Evolutionary conservation across 441 rosid genomes (phyloP).

Genomic region (Eutrema salsugineum): DNA sequence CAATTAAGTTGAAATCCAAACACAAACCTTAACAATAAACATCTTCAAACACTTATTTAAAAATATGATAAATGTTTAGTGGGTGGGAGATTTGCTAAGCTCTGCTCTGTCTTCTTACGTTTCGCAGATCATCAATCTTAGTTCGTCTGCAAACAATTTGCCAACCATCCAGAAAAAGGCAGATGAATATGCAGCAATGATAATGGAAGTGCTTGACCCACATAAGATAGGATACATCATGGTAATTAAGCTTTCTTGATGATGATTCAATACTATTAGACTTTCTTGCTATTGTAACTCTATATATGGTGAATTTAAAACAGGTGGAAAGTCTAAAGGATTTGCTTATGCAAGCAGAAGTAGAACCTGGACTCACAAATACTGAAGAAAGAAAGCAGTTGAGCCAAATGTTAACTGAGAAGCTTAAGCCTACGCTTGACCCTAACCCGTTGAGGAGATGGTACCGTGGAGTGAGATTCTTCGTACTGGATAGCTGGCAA

Average conservation of each 20-base stretch:
- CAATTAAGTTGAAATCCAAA: not conserved
- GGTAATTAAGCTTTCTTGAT: constrained; percentile 33
- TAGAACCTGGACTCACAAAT: constrained; percentile 15
- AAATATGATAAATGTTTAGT: not conserved
- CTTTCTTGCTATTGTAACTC: not conserved
- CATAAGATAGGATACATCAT: constrained; percentile 38
- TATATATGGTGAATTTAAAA: not conserved
- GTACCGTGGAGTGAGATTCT: constrained; percentile 28
- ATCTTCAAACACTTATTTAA: not conserved
- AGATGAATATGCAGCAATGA: constrained; percentile 46
- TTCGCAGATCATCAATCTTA: constrained; percentile 13
- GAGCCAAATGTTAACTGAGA: constrained; percentile 43
- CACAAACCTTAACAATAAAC: not conserved
- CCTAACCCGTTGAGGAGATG: constrained; percentile 34
- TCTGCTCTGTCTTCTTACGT: not conserved
- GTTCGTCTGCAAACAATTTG: constrained; percentile 42
- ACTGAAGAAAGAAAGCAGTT: constrained; percentile 36
- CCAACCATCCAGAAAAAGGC: constrained; percentile 36
- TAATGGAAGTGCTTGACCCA: constrained; percentile 53
- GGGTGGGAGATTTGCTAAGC: not conserved
- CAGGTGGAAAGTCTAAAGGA: constrained; percentile 41
- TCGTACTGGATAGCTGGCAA: constrained; percentile 50
- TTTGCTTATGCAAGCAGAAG: constrained; percentile 38
- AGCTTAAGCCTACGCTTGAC: constrained; percentile 37
- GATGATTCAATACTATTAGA: not conserved